phyloP scores from a whole-genome alignment of 176 grass and related monocot genomes.

The Canna indica region DNA sequence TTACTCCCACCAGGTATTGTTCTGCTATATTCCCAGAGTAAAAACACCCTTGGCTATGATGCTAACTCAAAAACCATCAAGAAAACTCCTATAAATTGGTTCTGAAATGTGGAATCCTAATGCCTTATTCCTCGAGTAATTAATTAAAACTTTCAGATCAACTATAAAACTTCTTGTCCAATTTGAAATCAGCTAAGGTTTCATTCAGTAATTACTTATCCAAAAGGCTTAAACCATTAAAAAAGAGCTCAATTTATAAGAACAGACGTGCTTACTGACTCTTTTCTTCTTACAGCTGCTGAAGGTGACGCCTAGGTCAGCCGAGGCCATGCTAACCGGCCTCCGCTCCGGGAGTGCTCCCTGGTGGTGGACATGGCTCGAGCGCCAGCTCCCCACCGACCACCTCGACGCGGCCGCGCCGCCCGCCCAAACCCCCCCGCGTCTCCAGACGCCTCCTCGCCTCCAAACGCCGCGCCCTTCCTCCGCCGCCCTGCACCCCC shows the following conservation, averaged over 20 bases:
- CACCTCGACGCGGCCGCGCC: not conserved
- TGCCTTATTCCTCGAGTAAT: not conserved
- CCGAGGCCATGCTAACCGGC: constrained; percentile 59
- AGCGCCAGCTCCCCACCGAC: constrained; percentile 24
- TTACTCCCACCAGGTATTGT: constrained; percentile 76
- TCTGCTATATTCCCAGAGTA: not conserved
- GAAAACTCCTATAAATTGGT: not conserved
- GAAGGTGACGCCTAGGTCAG: constrained; percentile 51
- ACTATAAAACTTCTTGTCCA: too few species aligned
- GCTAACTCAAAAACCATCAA: too few species aligned
- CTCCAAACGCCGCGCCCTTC: not conserved
- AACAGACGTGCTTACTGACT: too few species aligned
- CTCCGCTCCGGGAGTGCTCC: constrained; percentile 46
- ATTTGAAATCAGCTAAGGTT: too few species aligned
- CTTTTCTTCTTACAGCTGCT: constrained; percentile 12
- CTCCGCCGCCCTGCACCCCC: not conserved
- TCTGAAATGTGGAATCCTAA: not conserved
- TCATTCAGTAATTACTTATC: too few species aligned
- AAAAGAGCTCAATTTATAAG: too few species aligned
- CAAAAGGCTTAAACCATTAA: not conserved
- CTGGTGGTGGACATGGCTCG: constrained; percentile 70
- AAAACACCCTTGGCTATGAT: not conserved
- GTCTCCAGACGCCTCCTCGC: not conserved
- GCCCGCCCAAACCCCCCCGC: not conserved
- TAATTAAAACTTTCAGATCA: not conserved